phyloP scores from a whole-genome alignment of 768 basidiomycete species.

The Serendipita sp. region DNA sequence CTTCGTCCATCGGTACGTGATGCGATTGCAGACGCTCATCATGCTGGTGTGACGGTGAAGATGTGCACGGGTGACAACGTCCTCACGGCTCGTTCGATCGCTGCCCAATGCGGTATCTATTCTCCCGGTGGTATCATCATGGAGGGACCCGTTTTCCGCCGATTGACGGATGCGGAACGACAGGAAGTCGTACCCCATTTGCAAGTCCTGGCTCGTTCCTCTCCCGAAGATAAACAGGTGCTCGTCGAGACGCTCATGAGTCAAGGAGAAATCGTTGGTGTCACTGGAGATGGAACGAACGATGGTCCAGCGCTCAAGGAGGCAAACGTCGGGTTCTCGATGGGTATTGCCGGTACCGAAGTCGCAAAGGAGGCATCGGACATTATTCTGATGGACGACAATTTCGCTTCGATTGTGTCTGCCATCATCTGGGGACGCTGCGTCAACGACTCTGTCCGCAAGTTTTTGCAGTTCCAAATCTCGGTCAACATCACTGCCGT shows the following conservation, averaged over 20 bases:
- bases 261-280: constrained; percentile 82
- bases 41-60: constrained; percentile 84
- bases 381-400: constrained; percentile 96
- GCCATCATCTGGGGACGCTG: constrained; percentile 99
- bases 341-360: constrained; percentile 94
- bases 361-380: constrained; percentile 98
- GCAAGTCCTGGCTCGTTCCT: constrained; percentile 93
- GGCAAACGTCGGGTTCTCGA: constrained; percentile 92
- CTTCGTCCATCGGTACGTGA: constrained; percentile 77
- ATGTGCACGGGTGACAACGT: constrained; percentile 99
- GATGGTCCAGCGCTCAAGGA: constrained; percentile 93
- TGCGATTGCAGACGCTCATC: constrained; percentile 74
- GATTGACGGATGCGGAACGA: constrained; percentile 52
- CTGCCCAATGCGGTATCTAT: constrained; percentile 90
- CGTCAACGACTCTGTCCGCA: constrained; percentile 93
- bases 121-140: constrained; percentile 88
- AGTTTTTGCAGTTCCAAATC: constrained; percentile 93
- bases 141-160: constrained; percentile 90
- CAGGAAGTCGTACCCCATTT: constrained; percentile 77
- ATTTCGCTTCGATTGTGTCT: constrained; percentile 88
- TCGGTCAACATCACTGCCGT: constrained; percentile 94
- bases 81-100: constrained; percentile 90
- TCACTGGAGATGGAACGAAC: constrained; percentile 97
- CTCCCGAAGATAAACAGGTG: constrained; percentile 91
- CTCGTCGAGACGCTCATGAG: constrained; percentile 77